Evolutionary conservation across 306 rosid species (phyloP).

Genomic region (Vachellia collinsii): DNA sequence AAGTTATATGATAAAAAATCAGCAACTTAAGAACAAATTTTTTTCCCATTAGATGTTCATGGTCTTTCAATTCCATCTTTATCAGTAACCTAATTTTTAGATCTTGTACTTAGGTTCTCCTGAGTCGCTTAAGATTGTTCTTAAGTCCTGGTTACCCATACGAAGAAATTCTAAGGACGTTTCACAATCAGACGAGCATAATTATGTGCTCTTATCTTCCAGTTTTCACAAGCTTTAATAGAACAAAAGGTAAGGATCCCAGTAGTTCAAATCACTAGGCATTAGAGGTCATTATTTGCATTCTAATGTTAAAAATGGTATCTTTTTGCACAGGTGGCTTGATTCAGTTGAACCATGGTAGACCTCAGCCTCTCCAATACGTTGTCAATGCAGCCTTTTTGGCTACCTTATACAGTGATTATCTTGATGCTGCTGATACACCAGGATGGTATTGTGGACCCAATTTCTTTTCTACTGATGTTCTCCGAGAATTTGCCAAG

Average conservation of each 20-base stretch:
- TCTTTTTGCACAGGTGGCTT: slow-evolving; percentile 60
- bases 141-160: slow-evolving; percentile 89
- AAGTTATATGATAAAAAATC: neutral
- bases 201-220: slow-evolving; percentile 86
- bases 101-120: slow-evolving; percentile 64
- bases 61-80: neutral
- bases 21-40: neutral
- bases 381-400: slow-evolving; percentile 86
- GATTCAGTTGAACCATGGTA: slow-evolving; percentile 80
- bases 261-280: neutral
- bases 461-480: slow-evolving; percentile 67
- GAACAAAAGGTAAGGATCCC: slow-evolving; percentile 61
- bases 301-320: slow-evolving; percentile 9
- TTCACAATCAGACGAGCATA: slow-evolving; percentile 81
- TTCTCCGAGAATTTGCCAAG: slow-evolving; percentile 71
- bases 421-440: slow-evolving; percentile 84
- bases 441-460: slow-evolving; percentile 94
- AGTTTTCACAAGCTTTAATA: slow-evolving; percentile 67
- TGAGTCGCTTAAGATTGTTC: slow-evolving; percentile 80
- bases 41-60: neutral
- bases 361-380: slow-evolving; percentile 87
- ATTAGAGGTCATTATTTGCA: neutral
- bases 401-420: slow-evolving; percentile 76
- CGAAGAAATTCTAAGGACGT: slow-evolving; percentile 76
- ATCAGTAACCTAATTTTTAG: slow-evolving; percentile 22